Base-by-base conservation (phyloP, 306 rosid species). In the Inga oerstediana region DNA sequence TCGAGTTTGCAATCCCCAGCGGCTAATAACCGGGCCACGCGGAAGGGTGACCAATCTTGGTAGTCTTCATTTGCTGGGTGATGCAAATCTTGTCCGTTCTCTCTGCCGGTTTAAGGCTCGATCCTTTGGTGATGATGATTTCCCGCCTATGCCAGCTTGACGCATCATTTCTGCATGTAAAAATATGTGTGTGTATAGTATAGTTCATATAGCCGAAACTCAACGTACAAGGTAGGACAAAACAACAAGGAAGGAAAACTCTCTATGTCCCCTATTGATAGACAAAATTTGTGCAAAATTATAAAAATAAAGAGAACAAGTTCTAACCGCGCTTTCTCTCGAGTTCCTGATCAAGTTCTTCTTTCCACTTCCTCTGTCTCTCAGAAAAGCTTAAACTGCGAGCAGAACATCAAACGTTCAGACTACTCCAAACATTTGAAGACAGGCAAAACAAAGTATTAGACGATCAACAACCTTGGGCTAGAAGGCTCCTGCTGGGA, bases 321-420 rank as follows among this genome's bases (percentile, higher is more conserved):
- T 76, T 78, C 82, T 74, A 78, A 97, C 99, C 99, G 94, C 99
- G 93, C 84, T 91, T 91, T 86, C 97, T 90, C 87, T 91, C 97
- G 30, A 97, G 99, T 91, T 97, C 99, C 79, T 92, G 98, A 79
- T 92, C 95, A 30, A 97, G 99, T 88, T 97, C 99, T 89, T 94
- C 99, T 84, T 97, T 94, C 99, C 99, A 97, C 89, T 93, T 94
- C 83, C 93, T 94, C 87, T 94, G 93, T 83, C 90, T 94, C 85
- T 97, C 98, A 7, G 98, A 91, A 85, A 88, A 91, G 91, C 88
- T 89, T 86, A 87, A 80, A 79, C 97, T 92, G 90, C 81, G 71
- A 79, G 74, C 44, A 77, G n/a, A 74, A 74, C 73, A 45, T 62
- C 54, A 8, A 27, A 22, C 41, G 46, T 62, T 75, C 81, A 82